Evolutionary conservation across 352 stramenopile genomes (phyloP).

Genomic region (Globisporangium yorkense): DNA sequence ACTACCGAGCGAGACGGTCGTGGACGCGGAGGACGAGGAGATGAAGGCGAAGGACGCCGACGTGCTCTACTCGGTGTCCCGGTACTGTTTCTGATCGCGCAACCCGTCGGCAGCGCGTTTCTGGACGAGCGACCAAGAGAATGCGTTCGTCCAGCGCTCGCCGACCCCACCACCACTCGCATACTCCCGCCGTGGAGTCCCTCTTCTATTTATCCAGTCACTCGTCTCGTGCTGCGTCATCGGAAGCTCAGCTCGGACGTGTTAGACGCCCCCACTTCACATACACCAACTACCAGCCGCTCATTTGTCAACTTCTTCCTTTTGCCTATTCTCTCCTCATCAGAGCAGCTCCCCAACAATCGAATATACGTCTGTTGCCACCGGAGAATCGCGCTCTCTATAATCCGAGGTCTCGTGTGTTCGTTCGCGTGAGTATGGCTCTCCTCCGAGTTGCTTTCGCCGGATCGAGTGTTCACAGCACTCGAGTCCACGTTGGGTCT

Average conservation of each 20-base stretch:
- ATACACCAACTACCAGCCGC: no score
- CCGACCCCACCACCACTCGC: neutral
- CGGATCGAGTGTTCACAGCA: no score
- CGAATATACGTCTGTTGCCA: no score
- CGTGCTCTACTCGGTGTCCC: constrained; percentile 46
- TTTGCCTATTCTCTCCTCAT: no score
- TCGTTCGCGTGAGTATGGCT: no score
- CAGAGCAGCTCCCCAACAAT: no score
- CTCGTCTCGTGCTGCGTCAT: constrained; percentile 17
- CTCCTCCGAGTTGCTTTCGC: no score
- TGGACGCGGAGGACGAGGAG: constrained; percentile 43
- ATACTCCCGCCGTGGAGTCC: neutral
- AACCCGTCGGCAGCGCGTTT: neutral
- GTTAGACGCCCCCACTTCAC: neutral
- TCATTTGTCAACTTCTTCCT: no score
- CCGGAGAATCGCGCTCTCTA: no score
- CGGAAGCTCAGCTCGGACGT: constrained; percentile 16
- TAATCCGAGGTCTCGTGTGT: no score
- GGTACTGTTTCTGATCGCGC: constrained; percentile 46
- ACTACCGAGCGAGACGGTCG: constrained; percentile 23
- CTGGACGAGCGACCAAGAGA: constrained; percentile 10
- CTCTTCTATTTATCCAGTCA: constrained; percentile 9
- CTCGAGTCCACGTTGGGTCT: no score
- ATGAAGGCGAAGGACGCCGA: constrained; percentile 52
- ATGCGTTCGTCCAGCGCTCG: constrained; percentile 5